phyloP scores from a whole-genome alignment of 1,284 basidiomycete species.

The Wallemia mellicola region DNA sequence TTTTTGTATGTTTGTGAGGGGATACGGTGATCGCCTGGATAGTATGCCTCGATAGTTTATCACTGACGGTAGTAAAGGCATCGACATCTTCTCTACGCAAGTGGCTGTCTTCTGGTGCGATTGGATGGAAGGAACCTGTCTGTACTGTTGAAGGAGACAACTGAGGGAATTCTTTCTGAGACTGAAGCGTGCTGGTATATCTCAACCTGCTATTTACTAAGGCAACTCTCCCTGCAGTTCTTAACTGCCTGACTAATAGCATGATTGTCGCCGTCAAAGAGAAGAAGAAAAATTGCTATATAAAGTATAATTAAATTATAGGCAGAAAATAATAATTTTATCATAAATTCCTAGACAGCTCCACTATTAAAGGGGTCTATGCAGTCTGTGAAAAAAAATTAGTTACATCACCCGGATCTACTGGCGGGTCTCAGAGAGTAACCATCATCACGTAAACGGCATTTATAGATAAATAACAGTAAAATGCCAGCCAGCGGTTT shows the following conservation, averaged over 20 bases:
- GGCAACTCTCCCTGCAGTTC: no score
- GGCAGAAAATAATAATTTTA: no score
- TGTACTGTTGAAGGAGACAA: not conserved
- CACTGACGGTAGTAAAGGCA: conserved; percentile 20
- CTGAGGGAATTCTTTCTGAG: not conserved
- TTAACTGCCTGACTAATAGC: no score
- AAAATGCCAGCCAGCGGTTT: not conserved
- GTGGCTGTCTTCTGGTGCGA: not conserved
- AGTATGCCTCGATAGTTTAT: conserved; percentile 20
- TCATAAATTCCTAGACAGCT: no score
- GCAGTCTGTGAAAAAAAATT: no score
- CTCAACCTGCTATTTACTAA: no score
- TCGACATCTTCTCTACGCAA: not conserved
- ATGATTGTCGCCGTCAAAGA: no score
- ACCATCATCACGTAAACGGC: not conserved
- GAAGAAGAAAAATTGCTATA: not conserved
- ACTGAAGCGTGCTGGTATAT: no score
- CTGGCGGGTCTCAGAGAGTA: not conserved
- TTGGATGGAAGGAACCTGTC: not conserved
- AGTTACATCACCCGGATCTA: not conserved
- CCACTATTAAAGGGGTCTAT: no score
- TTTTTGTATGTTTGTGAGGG: conserved; percentile 40
- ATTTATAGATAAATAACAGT: not conserved
- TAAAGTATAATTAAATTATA: no score
- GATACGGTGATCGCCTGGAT: conserved; percentile 31